Conservation (phyloP, 305 asterid genomes). For the Fraxinus floribunda region DNA sequence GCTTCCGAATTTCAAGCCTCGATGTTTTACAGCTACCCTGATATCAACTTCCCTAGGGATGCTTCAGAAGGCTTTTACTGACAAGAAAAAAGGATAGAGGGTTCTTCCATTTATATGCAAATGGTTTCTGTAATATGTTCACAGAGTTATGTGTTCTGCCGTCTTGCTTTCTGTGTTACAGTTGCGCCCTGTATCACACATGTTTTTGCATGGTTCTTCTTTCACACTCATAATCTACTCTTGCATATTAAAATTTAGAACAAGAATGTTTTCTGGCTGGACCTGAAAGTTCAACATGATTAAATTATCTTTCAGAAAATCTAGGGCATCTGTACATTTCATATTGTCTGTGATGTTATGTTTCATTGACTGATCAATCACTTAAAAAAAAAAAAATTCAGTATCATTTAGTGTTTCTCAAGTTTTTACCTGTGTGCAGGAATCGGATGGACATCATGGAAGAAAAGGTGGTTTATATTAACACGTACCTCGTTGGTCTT, state of each 20-base stretch:
- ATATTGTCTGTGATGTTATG: constrained; percentile 4
- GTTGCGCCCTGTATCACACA: background rate
- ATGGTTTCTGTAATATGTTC: background rate
- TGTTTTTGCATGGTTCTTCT: constrained; percentile 9
- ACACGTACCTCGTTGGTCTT: constrained; percentile 96
- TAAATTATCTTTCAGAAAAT: background rate
- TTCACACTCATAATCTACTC: background rate
- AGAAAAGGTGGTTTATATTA: constrained; percentile 98
- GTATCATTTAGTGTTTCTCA: background rate
- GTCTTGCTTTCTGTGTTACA: background rate
- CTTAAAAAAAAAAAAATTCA: background rate
- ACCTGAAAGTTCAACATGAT: background rate
- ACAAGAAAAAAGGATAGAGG: background rate
- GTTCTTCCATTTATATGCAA: background rate
- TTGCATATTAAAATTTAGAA: background rate
- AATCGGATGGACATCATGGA: constrained; percentile 99
- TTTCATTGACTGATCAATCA: background rate
- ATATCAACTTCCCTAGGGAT: background rate
- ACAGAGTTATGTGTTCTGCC: background rate
- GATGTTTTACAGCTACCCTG: background rate
- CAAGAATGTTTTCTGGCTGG: background rate
- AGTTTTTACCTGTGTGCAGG: constrained; percentile 38
- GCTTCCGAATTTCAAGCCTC: background rate
- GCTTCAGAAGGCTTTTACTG: background rate
- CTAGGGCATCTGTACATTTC: background rate